Conservation (phyloP, 139 green algal genomes). For the Chlamydomonas eustigma region DNA sequence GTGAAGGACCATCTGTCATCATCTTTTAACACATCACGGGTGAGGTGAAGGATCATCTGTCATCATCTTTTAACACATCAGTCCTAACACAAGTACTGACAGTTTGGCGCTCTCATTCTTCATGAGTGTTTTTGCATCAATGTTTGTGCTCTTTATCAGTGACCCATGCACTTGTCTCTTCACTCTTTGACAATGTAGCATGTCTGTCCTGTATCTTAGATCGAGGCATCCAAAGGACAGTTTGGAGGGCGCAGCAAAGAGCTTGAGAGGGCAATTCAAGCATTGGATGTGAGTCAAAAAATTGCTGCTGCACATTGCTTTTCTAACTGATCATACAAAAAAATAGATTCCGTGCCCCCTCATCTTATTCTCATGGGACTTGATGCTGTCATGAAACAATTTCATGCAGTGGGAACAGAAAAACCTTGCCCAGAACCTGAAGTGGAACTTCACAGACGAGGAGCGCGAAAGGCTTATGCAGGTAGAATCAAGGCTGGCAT, state of each 20-base stretch:
- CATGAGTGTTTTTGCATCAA: too few species aligned
- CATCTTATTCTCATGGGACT: too few species aligned
- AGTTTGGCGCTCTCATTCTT: too few species aligned
- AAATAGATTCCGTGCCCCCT: too few species aligned
- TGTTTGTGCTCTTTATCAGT: too few species aligned
- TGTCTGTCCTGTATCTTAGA: neutral
- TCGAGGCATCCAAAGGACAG: neutral
- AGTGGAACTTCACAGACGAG: slow-evolving; percentile 35
- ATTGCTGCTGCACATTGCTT: neutral
- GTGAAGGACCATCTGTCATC: neutral
- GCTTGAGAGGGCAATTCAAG: slow-evolving; percentile 31
- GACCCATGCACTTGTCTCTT: too few species aligned
- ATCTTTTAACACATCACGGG: neutral
- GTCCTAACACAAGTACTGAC: too few species aligned
- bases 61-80: too few species aligned
- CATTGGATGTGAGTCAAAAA: slow-evolving; percentile 11
- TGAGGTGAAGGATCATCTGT: too few species aligned
- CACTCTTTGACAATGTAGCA: neutral
- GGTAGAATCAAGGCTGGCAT: too few species aligned
- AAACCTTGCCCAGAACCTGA: slow-evolving; percentile 48
- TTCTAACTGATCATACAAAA: neutral
- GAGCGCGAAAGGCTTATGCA: slow-evolving; percentile 44
- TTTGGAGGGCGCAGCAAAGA: slow-evolving; percentile 20
- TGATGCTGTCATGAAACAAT: too few species aligned
- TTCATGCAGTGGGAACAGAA: slow-evolving; percentile 52